Conservation (phyloP, 2,329 filamentous ascomycete species). For the Tympanopsis confertula region DNA sequence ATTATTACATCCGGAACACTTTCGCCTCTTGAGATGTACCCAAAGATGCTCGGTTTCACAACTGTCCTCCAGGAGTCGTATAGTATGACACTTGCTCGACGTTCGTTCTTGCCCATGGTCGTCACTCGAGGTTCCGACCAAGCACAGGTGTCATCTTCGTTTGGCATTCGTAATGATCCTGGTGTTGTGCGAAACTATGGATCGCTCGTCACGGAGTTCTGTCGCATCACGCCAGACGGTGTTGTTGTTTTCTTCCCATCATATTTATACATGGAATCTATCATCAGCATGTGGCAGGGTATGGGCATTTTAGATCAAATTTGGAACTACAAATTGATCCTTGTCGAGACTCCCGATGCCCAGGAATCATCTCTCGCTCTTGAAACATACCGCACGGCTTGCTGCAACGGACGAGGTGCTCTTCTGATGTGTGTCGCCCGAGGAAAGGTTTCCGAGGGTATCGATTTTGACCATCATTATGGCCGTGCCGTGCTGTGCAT, state of each 20-base stretch:
- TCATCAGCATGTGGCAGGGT: constrained; percentile 98
- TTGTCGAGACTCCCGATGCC: constrained; percentile 93
- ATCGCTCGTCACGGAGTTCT: constrained; percentile 84
- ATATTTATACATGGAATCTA: constrained; percentile 98
- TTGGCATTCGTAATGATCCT: constrained; percentile 89
- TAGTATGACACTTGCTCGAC: constrained; percentile 83
- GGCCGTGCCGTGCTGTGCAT: constrained; percentile 92
- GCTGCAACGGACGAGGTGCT: constrained; percentile 90
- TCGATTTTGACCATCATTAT: constrained; percentile 98
- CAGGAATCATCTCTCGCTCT: constrained; percentile 93
- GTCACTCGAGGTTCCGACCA: constrained; percentile 93
- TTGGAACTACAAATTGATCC: constrained; percentile 97
- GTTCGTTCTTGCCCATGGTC: constrained; percentile 96
- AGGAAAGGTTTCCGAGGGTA: constrained; percentile 94
- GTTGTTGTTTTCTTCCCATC: constrained; percentile 99
- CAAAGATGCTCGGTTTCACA: constrained; percentile 90
- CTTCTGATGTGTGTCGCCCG: constrained; percentile 89
- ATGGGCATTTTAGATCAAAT: constrained; percentile 97
- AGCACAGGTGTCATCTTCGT: constrained; percentile 81
- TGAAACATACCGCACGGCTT: constrained; percentile 93
- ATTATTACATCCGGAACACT: constrained; percentile 98
- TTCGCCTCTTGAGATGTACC: constrained; percentile 96
- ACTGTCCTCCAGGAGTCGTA: constrained; percentile 96
- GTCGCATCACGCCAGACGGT: constrained; percentile 88
- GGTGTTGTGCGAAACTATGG: constrained; percentile 97